Evolutionary conservation across 2,329 filamentous ascomycete species (phyloP).

Genomic region (Tolypocladium paradoxum): DNA sequence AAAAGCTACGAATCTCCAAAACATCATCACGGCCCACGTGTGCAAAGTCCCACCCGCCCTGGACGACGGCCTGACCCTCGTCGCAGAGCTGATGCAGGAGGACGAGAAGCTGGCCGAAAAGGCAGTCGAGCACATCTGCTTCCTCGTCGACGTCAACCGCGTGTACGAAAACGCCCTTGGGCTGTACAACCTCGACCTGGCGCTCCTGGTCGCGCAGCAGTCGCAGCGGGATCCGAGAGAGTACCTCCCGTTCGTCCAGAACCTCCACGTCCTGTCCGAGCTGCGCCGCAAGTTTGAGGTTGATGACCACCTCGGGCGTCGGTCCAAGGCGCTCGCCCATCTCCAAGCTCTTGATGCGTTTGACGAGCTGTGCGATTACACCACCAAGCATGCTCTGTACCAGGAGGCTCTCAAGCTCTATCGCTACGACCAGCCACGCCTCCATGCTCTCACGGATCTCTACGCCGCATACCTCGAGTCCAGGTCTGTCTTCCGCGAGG

Average conservation of each 20-base stretch:
- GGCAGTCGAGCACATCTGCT: conserved; percentile 94
- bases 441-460: conserved; percentile 58
- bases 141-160: conserved; percentile 84
- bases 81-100: conserved; percentile 61
- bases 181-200: conserved; percentile 82
- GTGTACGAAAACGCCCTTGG: conserved; percentile 86
- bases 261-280: conserved; percentile 62
- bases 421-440: conserved; percentile 63
- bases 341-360: conserved; percentile 65
- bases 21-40: conserved; percentile 87
- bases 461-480: conserved; percentile 72
- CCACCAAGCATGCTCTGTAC: conserved; percentile 71
- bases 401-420: conserved; percentile 67
- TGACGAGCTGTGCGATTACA: conserved; percentile 68
- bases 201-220: conserved; percentile 85
- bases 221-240: conserved; percentile 92
- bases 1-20: conserved; percentile 63
- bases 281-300: conserved; percentile 71
- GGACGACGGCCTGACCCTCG: conserved; percentile 70
- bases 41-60: conserved; percentile 88
- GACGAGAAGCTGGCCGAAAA: conserved; percentile 67
- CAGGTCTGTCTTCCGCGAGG: conserved; percentile 70
- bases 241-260: conserved; percentile 89
- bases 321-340: conserved; percentile 65
- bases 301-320: conserved; percentile 74